Base-by-base conservation (phyloP, 192 early-diverging fungal species). In the Thamnidium elegans region DNA sequence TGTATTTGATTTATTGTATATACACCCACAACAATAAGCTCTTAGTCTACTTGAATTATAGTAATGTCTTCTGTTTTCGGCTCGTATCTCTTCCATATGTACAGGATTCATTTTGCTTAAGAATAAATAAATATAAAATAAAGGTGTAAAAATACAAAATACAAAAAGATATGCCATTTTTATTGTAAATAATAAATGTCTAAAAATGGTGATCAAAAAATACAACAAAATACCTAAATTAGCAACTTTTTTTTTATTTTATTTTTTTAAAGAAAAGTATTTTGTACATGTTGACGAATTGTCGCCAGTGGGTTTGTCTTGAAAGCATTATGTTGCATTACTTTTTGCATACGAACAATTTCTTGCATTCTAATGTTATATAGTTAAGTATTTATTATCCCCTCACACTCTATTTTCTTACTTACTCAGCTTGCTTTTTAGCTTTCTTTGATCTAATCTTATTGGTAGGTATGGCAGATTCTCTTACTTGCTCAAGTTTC, bases 261-360 rank as follows among this genome's bases (percentile, higher is more conserved):
- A n/a, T n/a, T 43, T 15, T 26, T 11, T 59, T 36, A 48, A 4
- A n/a, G 36, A 36, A 65, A 73, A 3, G 85, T 89, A 66, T 93
- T 93, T 48, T 86, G 75, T 66, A 93, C 75, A 63, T 93, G 91
- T 52, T 85, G 82, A 20, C 83, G 79, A 34, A 93, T 88, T 6
- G 89, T 89, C 13, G 80, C 81, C 32, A 93, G 62, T 3, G 91
- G 86, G 47, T 89, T 82, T 17, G 79, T 75, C 65, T 86, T 78
- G 73, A 91, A 93, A 19, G 87, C 82, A 13, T 85, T 81, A 68
- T 93, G 91, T 5, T 67, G 72, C 59, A 91, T 59, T 2, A 93
- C 81, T 70, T 90, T 87, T 50, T 85, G 83, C 65, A 93, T 87
- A 19, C 91, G 79, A 52, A 84, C 75, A 39, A 90, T 88, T 56